Evolutionary conservation across 495 filamentous ascomycete genomes (phyloP), one percentile per base, ranked within the genome.

Genomic region (Endocarpon pusillum): DNA sequence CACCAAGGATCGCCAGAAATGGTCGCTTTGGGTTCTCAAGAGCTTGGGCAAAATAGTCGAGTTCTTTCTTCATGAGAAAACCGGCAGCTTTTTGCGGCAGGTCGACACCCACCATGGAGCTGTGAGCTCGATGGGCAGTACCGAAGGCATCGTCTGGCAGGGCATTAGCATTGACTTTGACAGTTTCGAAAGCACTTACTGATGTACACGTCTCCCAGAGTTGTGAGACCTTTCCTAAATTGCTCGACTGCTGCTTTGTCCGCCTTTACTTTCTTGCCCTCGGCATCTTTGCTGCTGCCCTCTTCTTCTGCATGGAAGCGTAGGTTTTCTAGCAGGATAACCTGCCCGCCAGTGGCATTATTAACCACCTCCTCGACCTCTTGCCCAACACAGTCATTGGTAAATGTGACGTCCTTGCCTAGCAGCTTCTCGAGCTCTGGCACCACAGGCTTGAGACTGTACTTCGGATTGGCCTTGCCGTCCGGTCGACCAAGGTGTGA

Each of bases 51-150:
- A 99, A 99, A 75, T 96, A 99, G 50, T 96, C 87, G 31, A 99
- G 81, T 59, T 99, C 89, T 67, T 96, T 99, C 79, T 99, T 99
- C 64, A 99, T 80, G 45, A 99, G 75, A 74, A 94, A 96, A 32
- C 89, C 89, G 34, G 86, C 78, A 4, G 89, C 89, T 65, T 87
- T 94, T 55, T 94, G 81, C 33, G 89, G 85, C 16, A 96, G 78
- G 39, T 94, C 75, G 33, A 93, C 67, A 46, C 89, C 89, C 48
- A 99, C 89, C 89, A 99, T 99, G 51, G 85, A 94, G 61, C 83
- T 93, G 69, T 99, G 89, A 19, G 77, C 86, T 54, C 89, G 81
- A 65, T 99, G 89, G 25, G 89, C 91, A 35, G 89, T 99, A 54
- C 89, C 89, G 59, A 99, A 99, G 34, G 91, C 89, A 53, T 99